A percentile compares a stretch with the other conserved stretches of the same genome.
These are phyloP conservation scores for Ceratocystis huliohia DNA, from an alignment of 2,329 filamentous ascomycete species.

Conservation along the genomic window DNA sequence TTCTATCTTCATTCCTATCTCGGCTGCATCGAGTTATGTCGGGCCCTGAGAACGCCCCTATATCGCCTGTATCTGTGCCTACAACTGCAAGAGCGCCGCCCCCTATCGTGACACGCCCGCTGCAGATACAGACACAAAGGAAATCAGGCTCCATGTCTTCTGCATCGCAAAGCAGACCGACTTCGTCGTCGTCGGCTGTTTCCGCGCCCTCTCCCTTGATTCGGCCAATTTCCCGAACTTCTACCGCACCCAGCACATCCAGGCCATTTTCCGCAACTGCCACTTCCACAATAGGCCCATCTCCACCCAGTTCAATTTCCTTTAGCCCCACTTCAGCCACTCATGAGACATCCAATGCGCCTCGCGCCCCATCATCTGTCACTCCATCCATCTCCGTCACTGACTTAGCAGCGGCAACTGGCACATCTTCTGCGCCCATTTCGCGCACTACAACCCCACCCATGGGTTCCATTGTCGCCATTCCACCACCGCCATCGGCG, in stretches of 20 bases:
- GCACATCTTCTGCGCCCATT: background rate
- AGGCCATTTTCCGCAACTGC: conserved; percentile 1
- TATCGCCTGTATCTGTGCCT: background rate
- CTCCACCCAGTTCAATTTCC: conserved; percentile 4
- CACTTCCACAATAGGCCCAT: conserved; percentile 11
- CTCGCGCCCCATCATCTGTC: background rate
- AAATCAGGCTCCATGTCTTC: conserved; percentile 17
- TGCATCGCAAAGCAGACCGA: conserved; percentile 14
- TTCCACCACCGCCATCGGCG: background rate
- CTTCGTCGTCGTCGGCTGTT: conserved; percentile 17
- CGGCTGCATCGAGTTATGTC: conserved; percentile 15
- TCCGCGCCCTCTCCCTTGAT: conserved; percentile 2
- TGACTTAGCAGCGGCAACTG: conserved; percentile 4
- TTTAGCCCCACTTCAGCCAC: conserved; percentile 7
- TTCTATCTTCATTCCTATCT: background rate
- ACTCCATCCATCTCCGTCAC: conserved; percentile 16
- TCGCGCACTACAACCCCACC: conserved; percentile 14
- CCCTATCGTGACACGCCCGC: conserved; percentile 5
- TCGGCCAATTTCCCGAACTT: conserved; percentile 16
- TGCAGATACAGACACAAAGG: conserved; percentile 5
- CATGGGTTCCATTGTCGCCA: conserved; percentile 5
- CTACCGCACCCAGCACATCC: conserved; percentile 11
- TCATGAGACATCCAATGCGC: conserved; percentile 9
- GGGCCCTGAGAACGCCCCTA: conserved; percentile 15
- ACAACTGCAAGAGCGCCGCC: background rate